Base-by-base conservation (phyloP, 2,329 filamentous ascomycete species). In the Westerdykella aurantiaca region DNA sequence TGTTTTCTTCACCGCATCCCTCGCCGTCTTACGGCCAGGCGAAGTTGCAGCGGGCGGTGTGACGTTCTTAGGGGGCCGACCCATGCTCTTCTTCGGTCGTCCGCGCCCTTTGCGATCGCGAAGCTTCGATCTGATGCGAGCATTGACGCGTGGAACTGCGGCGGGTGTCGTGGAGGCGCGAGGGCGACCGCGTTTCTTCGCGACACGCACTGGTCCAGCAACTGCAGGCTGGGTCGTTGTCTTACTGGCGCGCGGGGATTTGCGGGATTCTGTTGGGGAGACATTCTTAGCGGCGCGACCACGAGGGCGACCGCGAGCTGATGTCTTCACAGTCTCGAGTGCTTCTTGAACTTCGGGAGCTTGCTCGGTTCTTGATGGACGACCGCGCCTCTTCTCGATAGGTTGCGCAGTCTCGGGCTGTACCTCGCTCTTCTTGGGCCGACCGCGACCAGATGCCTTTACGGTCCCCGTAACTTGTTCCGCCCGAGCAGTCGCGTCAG, bases 101-200 rank as follows among this genome's bases (percentile, higher is more conserved):
- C n/a, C 33, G 7, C 17, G 33, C 7, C n/a, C 33, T 18, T 35
- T 35, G 14, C 55, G 57, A 10, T 51, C 48, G 31, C 53, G 58
- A 18, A 55, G 48, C 37, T 47, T 52, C 13, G 57, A 51, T 31
- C 51, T 57, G 34, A 52, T 41, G 38, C 49, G 53, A 2, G 58
- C 49, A 29, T 57, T 44, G 33, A 57, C 49, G 9, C 52, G 56
- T 10, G 45, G 43, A 17, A 45, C 40, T 2, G 45, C 41, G 33
- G 44, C 50, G 17, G 45, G 22, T 41, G 43, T 35, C 17, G 42
- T 14, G 37, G 49, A 51, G 4, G 44, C 5, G 6, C 17, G 12
- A 6, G 4, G 2, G 2, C 33, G 33, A 18, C 33, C 33, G 33
- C 33, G 33, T 18, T 35, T 14, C 17, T 35, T 35, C 5, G 33